These are phyloP conservation scores for Sugiyamaella mastotermitis DNA, from an alignment of 805 yeast genomes.

Conservation along the genomic window DNA sequence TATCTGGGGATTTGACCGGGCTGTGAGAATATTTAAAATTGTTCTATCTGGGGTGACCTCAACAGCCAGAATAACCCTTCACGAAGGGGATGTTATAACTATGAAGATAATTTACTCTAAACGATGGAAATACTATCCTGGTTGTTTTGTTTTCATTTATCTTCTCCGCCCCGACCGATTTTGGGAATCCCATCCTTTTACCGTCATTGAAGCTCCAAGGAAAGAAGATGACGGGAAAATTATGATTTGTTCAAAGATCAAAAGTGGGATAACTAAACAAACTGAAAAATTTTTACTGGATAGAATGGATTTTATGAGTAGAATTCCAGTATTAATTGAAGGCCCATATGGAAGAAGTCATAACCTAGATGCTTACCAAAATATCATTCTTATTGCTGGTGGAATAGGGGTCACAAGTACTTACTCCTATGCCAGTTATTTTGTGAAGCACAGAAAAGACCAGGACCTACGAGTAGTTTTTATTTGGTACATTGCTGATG, in stretches of 20 bases:
- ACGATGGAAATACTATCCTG: constrained; percentile 45
- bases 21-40: constrained; percentile 50
- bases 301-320: too few species aligned
- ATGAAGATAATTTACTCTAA: constrained; percentile 33
- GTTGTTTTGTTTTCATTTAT: constrained; percentile 51
- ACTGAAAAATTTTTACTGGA: constrained; percentile 4
- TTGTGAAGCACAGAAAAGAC: constrained; percentile 5
- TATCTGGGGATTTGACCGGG: constrained; percentile 67
- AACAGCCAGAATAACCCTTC: constrained; percentile 19
- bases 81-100: constrained; percentile 19
- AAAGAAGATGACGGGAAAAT: constrained; percentile 14
- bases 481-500: constrained; percentile 59
- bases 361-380: constrained; percentile 35
- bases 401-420: constrained; percentile 59
- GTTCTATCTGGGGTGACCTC: constrained; percentile 46
- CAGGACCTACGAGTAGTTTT: constrained; percentile 30
- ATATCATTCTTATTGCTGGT: constrained; percentile 44
- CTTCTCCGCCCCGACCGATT: constrained; percentile 47
- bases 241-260: constrained; percentile 12
- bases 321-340: constrained; percentile 40
- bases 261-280: constrained; percentile 18
- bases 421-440: constrained; percentile 36
- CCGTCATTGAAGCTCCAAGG: constrained; percentile 28
- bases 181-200: constrained; percentile 76
- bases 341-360: constrained; percentile 55